Conservation (phyloP, 768 basidiomycete species). For the Suillus variegatus region DNA sequence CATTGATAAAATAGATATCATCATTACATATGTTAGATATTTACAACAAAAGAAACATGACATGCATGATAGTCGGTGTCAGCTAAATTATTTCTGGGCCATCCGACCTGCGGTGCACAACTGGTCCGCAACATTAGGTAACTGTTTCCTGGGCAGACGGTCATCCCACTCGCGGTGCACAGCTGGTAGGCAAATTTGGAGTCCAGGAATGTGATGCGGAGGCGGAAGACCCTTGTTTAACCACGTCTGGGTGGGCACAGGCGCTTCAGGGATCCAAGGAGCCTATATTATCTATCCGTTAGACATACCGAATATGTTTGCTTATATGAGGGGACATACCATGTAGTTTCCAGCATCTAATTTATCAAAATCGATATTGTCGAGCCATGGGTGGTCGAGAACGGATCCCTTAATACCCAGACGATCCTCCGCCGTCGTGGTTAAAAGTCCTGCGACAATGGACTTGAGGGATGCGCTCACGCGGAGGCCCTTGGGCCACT, state of each 20-base stretch:
- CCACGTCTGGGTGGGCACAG: constrained; percentile 35
- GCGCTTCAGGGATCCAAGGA: constrained; percentile 39
- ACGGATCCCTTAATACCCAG: constrained; percentile 41
- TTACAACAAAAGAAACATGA: no score
- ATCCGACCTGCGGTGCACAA: no score
- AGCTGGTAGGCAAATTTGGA: constrained; percentile 36
- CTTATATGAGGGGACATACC: constrained; percentile 34
- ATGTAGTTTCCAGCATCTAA: constrained; percentile 44
- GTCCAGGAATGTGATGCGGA: constrained; percentile 39
- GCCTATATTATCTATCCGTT: constrained; percentile 34
- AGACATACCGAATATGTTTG: background rate
- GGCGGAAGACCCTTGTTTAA: constrained; percentile 39
- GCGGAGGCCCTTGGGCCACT: constrained; percentile 39
- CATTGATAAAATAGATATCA: no score
- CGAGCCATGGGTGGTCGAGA: constrained; percentile 46
- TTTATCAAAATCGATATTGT: constrained; percentile 47
- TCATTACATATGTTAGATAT: background rate
- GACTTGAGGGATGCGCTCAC: constrained; percentile 44
- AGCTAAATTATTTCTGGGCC: no score
- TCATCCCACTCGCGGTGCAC: constrained; percentile 39
- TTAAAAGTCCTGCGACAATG: constrained; percentile 44
- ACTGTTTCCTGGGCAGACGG: constrained; percentile 28
- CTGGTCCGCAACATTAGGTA: background rate
- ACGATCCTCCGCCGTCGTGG: constrained; percentile 30
- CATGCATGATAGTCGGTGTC: no score